Evolutionary conservation across 1,284 basidiomycete genomes (phyloP).

Genomic region (Cutaneotrichosporon spelunceum): DNA sequence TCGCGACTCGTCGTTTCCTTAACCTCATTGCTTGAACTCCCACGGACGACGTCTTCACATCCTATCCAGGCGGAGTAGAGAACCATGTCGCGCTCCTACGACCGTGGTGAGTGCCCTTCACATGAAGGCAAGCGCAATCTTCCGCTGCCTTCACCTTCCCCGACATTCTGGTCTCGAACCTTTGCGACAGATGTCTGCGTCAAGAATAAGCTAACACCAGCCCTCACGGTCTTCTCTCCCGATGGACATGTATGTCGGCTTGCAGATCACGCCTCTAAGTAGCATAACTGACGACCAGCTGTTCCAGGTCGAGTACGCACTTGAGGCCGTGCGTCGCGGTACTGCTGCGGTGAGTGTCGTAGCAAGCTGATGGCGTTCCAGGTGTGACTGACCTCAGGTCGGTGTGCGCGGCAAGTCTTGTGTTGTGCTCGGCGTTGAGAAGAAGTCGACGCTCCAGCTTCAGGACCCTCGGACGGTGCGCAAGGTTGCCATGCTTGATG

Average conservation of each 20-base stretch:
- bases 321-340: constrained; percentile 94
- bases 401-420: constrained; percentile 93
- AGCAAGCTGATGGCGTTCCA: neutral
- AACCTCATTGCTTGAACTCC: neutral
- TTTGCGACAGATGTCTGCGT: neutral
- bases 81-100: constrained; percentile 53
- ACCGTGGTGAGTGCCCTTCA: constrained; percentile 45
- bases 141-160: neutral
- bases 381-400: constrained; percentile 59
- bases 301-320: constrained; percentile 85
- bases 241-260: constrained; percentile 69
- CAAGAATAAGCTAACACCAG: constrained; percentile 26
- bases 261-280: neutral
- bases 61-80: neutral
- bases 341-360: constrained; percentile 79
- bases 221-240: constrained; percentile 87
- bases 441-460: constrained; percentile 94
- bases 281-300: constrained; percentile 30
- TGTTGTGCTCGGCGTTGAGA: constrained; percentile 96
- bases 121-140: neutral
- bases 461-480: constrained; percentile 97
- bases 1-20: neutral
- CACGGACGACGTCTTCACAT: neutral
- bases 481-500: constrained; percentile 98
- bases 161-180: neutral